Conservation (phyloP, 2,329 filamentous ascomycete species). For the Conoideocrella luteorostrata region DNA sequence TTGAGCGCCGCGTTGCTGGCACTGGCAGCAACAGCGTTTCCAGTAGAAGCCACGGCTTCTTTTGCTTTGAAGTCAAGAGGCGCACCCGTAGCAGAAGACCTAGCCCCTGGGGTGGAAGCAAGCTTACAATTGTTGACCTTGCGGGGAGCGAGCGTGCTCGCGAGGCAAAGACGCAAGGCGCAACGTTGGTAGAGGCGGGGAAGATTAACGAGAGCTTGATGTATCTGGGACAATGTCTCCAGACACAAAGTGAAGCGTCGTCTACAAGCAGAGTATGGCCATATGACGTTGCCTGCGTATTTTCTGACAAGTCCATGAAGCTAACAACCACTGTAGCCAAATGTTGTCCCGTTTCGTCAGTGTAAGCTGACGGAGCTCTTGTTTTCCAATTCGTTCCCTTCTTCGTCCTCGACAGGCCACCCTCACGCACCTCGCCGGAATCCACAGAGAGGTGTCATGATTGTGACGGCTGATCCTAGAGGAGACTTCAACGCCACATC, state of each 20-base stretch:
- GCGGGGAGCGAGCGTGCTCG: constrained; percentile 90
- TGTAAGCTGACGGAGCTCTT: constrained; percentile 81
- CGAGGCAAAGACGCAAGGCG: constrained; percentile 88
- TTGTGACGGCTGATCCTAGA: constrained; percentile 86
- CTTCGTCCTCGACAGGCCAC: constrained; percentile 37
- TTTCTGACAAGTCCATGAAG: no score
- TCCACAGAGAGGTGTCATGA: constrained; percentile 88
- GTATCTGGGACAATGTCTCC: constrained; percentile 94
- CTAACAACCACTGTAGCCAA: no score
- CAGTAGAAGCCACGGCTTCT: constrained; percentile 91
- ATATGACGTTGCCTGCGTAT: background rate
- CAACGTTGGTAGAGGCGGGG: constrained; percentile 87
- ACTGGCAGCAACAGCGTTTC: constrained; percentile 91
- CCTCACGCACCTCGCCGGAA: constrained; percentile 43
- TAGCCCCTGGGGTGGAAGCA: constrained; percentile 65
- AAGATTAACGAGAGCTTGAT: constrained; percentile 99
- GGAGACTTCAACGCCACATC: constrained; percentile 97
- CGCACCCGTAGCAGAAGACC: constrained; percentile 41
- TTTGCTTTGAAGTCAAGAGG: constrained; percentile 92
- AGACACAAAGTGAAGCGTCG: constrained; percentile 81
- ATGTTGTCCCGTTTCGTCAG: constrained; percentile 71
- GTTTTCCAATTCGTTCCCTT: constrained; percentile 83
- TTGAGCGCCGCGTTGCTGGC: constrained; percentile 79
- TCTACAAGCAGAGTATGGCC: constrained; percentile 61
- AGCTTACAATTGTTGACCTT: constrained; percentile 82